Conservation (phyloP, 1,139 yeast species). For the Trichomonascaceae sp. region DNA sequence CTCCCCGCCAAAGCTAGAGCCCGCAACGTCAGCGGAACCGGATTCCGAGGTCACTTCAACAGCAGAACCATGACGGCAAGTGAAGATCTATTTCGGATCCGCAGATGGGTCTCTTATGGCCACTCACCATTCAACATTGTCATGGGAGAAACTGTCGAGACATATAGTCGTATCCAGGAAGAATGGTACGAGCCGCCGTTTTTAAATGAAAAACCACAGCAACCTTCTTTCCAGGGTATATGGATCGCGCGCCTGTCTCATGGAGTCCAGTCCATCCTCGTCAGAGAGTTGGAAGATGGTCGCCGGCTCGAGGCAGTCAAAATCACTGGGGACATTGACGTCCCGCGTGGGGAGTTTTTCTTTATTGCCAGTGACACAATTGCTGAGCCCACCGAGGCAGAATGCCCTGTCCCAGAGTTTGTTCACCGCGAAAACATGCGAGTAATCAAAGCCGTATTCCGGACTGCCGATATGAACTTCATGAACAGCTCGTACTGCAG, state of each 20-base stretch:
- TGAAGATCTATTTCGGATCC: constrained; percentile 6
- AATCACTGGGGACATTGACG: constrained; percentile 19
- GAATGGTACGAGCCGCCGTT: too few relatives aligned
- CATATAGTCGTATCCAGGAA: constrained; percentile 9
- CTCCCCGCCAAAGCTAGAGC: constrained; percentile 14
- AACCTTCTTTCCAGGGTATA: constrained; percentile 14
- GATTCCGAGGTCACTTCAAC: constrained; percentile 13
- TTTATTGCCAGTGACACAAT: constrained; percentile 17
- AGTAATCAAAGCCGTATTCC: constrained; percentile 16
- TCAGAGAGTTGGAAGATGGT: constrained; percentile 13
- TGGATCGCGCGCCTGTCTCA: constrained; percentile 18
- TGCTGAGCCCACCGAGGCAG: constrained; percentile 2
- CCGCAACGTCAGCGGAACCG: constrained; percentile 13
- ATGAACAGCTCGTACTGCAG: constrained; percentile 12
- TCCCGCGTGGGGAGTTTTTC: constrained; percentile 21
- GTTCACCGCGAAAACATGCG: constrained; percentile 7
- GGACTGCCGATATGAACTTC: constrained; percentile 14
- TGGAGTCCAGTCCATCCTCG: constrained; percentile 14
- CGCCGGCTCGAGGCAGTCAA: constrained; percentile 19
- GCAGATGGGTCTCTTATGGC: constrained; percentile 4
- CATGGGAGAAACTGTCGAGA: constrained; percentile 11
- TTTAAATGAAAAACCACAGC: constrained; percentile 2
- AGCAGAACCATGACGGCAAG: constrained; percentile 4
- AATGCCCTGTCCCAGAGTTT: constrained; percentile 2
- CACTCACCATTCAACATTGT: background rate